Evolutionary conservation across 78 protist genomes (phyloP).

Genomic region (Dictyostelium firmibasis): DNA sequence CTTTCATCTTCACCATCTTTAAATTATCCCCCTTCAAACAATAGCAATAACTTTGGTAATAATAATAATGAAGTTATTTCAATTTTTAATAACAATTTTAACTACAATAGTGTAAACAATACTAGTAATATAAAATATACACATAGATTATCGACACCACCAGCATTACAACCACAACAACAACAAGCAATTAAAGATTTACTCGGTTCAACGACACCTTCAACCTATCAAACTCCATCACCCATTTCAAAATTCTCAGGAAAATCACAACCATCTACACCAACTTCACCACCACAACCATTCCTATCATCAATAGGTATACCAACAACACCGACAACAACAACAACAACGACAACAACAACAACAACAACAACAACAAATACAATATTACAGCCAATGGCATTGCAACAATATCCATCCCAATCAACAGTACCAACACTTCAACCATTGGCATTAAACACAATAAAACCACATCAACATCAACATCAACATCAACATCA

Average conservation of each 20-base stretch:
- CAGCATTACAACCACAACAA: not conserved
- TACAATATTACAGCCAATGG: not conserved
- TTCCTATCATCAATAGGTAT: not conserved
- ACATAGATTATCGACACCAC: not conserved
- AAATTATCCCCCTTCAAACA: not conserved
- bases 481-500: not conserved
- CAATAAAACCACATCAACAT: not conserved
- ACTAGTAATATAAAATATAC: not conserved
- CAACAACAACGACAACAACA: not conserved
- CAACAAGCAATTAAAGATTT: not conserved
- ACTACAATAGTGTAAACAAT: not conserved
- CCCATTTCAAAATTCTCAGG: not conserved
- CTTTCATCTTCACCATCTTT: not conserved
- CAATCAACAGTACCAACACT: not conserved
- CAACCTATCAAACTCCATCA: not conserved
- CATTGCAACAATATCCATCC: not conserved
- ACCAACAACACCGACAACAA: not conserved
- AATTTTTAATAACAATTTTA: not conserved
- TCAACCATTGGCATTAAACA: not conserved
- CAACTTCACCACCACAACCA: not conserved
- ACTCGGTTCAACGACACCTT: not conserved
- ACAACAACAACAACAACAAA: not conserved
- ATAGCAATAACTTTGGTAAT: too few relatives aligned
- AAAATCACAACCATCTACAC: constrained; percentile 3
- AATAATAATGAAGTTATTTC: not conserved